Conservation (phyloP, 2,329 filamentous ascomycete species). For the Beauveria asiatica region DNA sequence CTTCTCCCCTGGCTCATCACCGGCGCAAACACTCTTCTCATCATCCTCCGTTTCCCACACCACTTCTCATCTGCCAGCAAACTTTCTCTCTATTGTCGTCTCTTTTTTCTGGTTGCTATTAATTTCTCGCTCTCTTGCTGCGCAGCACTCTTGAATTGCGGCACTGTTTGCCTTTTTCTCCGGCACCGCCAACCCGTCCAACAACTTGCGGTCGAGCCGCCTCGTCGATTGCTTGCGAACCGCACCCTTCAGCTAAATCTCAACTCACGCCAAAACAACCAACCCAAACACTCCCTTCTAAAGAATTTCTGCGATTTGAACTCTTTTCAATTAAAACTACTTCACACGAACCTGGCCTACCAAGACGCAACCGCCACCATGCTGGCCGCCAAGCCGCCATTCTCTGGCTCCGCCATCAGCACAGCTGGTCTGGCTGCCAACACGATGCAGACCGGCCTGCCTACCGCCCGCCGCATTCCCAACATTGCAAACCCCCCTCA, state of each 20-base stretch:
- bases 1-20: neutral
- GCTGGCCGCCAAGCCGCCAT: conserved; percentile 67
- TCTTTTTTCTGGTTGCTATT: neutral
- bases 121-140: neutral
- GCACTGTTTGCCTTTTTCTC: neutral
- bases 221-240: neutral
- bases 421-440: conserved; percentile 37
- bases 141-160: neutral
- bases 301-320: neutral
- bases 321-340: neutral
- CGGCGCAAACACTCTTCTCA: neutral
- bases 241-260: neutral
- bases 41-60: neutral
- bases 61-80: neutral
- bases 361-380: conserved; percentile 35
- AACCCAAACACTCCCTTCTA: neutral
- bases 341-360: neutral
- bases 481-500: conserved; percentile 42
- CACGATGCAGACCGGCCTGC: conserved; percentile 39
- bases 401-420: conserved; percentile 44
- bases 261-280: neutral
- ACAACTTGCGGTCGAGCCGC: neutral
- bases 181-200: neutral
- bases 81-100: neutral
- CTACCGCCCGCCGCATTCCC: conserved; percentile 44